Evolutionary conservation across 257 asterid genomes (phyloP), one percentile per base, ranked within the genome.

Genomic region (Eucommia ulmoides): DNA sequence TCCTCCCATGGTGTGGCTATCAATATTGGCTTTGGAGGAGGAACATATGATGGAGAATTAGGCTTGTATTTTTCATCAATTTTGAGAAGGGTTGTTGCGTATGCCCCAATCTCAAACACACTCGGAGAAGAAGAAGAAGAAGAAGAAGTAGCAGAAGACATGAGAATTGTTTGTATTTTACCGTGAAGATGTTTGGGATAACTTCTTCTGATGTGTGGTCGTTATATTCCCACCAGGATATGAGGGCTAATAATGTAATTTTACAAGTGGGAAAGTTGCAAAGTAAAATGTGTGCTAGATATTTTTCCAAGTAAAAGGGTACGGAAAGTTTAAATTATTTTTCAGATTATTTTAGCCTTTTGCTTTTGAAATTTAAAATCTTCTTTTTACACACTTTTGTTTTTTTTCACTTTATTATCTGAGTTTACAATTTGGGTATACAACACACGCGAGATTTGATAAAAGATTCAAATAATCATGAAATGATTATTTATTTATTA

Each of bases 1-100:
- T 59, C 33, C 33, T 76, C 76, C 20, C 65, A 15, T 8, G 97
- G 95, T 11, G 69, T 64, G 56, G 73, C 74, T 35, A 84, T 72
- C 26, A 84, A 49, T 19, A 88, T 71, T 26, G 87, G 76, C 65
- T 55, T 77, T 42, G 97, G 95, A 25, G 94, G 87, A 56, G 56
- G 26, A 18, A 50, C 18, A 50, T 10, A 20, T 11, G 55, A 24
- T 41, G 46, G 16, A 45, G 8, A 33, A 22, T 19, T 49, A 12
- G 35, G 42, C 41, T 24, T 44, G 63, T 72, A 52, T 41, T 2
- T 14, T 10, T 50, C 48, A 70, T 29, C 38, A 29, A 29, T 29
- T 5, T 12, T 29, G 12, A 29, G 38, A 29, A 29, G 38, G 38
- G 38, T 29, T 29, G 38, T 29, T 29, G 38, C 12, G 38, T 29